Evolutionary conservation across 345 rosid genomes (phyloP).

Genomic region (Clarkia xantiana): DNA sequence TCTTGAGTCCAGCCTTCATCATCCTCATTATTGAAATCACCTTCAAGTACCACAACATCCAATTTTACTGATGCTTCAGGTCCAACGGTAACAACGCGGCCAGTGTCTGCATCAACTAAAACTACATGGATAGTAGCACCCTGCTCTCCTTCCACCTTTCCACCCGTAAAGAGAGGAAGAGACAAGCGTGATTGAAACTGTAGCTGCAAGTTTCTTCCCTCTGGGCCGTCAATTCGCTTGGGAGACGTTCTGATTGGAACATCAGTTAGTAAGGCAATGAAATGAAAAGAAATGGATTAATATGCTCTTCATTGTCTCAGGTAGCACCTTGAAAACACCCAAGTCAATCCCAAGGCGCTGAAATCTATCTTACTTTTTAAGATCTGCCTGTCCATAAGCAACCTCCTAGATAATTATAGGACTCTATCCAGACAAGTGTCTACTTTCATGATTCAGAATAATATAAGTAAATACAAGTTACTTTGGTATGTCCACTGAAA

Average conservation of each 20-base stretch:
- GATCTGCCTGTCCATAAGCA: too few relatives aligned
- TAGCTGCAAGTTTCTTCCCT: constrained; percentile 62
- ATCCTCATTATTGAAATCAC: constrained; percentile 83
- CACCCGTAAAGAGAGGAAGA: constrained; percentile 95
- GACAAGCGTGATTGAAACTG: constrained; percentile 80
- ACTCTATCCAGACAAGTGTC: too few relatives aligned
- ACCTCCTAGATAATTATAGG: too few relatives aligned
- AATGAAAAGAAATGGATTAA: background rate
- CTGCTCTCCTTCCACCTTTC: constrained; percentile 97
- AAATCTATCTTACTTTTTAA: background rate
- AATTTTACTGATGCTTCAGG: constrained; percentile 67
- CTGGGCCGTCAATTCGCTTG: constrained; percentile 77
- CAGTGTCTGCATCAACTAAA: constrained; percentile 53
- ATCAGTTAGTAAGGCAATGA: background rate
- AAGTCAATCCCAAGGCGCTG: background rate
- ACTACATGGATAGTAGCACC: constrained; percentile 89
- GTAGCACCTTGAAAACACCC: background rate
- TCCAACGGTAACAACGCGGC: constrained; percentile 63
- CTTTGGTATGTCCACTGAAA: too few relatives aligned
- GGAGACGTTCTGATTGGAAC: constrained; percentile 51
- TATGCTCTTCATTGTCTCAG: background rate
- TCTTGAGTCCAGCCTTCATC: constrained; percentile 90
- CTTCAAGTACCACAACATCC: constrained; percentile 89
- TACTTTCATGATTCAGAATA: too few relatives aligned
- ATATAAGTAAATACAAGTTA: too few relatives aligned